Conservation (phyloP, 805 yeast species). For the Cyberlindnera subsufficiens region DNA sequence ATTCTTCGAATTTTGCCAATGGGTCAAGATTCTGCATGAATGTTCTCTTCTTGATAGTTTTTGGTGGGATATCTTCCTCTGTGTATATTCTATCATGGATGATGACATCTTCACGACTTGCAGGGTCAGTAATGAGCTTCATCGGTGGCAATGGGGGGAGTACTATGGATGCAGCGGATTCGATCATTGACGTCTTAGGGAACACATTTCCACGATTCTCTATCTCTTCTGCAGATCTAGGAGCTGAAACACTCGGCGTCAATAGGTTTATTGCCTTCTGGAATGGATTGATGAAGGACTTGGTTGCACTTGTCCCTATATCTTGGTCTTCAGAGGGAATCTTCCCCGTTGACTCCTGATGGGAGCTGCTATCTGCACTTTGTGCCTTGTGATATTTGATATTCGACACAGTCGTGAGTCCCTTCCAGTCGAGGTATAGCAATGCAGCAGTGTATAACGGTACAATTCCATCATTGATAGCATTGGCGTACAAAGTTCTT, state of each 20-base stretch:
- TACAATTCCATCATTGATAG: conserved; percentile 75
- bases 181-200: conserved; percentile 64
- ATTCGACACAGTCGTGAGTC: conserved; percentile 11
- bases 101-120: conserved; percentile 48
- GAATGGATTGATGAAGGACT: conserved; percentile 32
- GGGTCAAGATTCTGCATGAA: conserved; percentile 28
- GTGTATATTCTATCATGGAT: conserved; percentile 65
- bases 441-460: conserved; percentile 71
- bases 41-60: conserved; percentile 12
- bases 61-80: conserved; percentile 41
- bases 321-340: conserved; percentile 14
- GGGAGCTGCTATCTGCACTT: not conserved
- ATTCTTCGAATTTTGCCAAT: conserved; percentile 34
- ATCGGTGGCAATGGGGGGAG: conserved; percentile 66
- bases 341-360: conserved; percentile 8
- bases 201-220: conserved; percentile 24
- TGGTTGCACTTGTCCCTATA: conserved; percentile 17
- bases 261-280: conserved; percentile 40
- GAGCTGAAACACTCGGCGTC: conserved; percentile 27
- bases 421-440: conserved; percentile 52
- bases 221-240: not conserved
- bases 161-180: conserved; percentile 60
- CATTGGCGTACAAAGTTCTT: conserved; percentile 72
- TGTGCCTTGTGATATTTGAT: conserved; percentile 1
- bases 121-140: conserved; percentile 59